These are phyloP conservation scores for Blastobotrys malaysiensis DNA, from an alignment of 1,139 yeast species.

Conservation along the genomic window DNA sequence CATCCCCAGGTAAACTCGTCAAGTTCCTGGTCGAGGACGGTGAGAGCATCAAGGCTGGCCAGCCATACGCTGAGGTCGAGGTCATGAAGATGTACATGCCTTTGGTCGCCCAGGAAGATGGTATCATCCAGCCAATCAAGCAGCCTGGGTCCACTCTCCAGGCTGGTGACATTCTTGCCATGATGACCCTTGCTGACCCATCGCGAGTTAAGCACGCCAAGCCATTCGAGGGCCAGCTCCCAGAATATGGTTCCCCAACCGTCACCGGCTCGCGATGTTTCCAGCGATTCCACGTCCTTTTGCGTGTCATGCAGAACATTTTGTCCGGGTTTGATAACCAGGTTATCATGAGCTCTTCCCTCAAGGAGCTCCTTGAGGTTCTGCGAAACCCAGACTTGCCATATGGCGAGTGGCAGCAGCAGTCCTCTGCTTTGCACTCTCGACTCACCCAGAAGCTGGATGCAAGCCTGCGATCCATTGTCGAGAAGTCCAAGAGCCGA, in stretches of 20 bases:
- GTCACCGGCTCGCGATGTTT: slow-evolving; percentile 80
- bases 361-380: slow-evolving; percentile 64
- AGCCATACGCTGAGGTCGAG: slow-evolving; percentile 96
- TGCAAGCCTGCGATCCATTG: slow-evolving; percentile 53
- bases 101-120: slow-evolving; percentile 84
- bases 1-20: slow-evolving; percentile 97
- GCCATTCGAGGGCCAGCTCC: slow-evolving; percentile 92
- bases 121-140: slow-evolving; percentile 84
- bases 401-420: slow-evolving; percentile 84
- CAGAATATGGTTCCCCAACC: slow-evolving; percentile 78
- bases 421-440: slow-evolving; percentile 85
- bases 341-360: slow-evolving; percentile 80
- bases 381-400: slow-evolving; percentile 81
- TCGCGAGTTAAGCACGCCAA: slow-evolving; percentile 94
- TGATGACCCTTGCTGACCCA: slow-evolving; percentile 91
- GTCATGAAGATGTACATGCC: slow-evolving; percentile 87
- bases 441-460: slow-evolving; percentile 79
- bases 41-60: slow-evolving; percentile 87
- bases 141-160: slow-evolving; percentile 97
- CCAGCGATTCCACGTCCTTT: slow-evolving; percentile 59
- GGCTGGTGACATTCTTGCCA: slow-evolving; percentile 96
- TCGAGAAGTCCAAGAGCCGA: slow-evolving; percentile 56
- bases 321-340: slow-evolving; percentile 92
- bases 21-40: slow-evolving; percentile 92
- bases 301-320: slow-evolving; percentile 65